These are phyloP conservation scores for Pezicula rhizophila DNA, from an alignment of 2,329 filamentous ascomycete genomes.

Conservation along the genomic window DNA sequence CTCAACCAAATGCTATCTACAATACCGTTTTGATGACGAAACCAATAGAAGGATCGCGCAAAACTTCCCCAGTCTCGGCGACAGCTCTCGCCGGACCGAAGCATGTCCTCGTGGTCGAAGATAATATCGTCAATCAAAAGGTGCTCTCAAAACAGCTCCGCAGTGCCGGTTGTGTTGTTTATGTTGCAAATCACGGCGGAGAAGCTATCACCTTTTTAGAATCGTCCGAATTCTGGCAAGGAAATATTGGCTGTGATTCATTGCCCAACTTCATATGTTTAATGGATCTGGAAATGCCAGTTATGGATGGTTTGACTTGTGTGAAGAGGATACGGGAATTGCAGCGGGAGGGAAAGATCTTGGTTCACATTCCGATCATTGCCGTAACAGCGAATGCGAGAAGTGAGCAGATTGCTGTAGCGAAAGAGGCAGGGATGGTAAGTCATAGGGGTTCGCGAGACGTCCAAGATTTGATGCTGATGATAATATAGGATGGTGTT, in stretches of 20 bases:
- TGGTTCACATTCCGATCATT: constrained; percentile 33
- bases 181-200: constrained; percentile 50
- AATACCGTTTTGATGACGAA: background rate
- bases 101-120: constrained; percentile 49
- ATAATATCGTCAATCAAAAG: constrained; percentile 56
- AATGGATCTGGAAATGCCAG: constrained; percentile 74
- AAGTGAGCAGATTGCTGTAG: constrained; percentile 19
- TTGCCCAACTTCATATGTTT: constrained; percentile 51
- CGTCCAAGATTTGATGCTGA: constrained; percentile 32
- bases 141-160: constrained; percentile 46
- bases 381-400: constrained; percentile 28
- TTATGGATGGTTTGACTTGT: constrained; percentile 65
- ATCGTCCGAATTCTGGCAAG: constrained; percentile 18
- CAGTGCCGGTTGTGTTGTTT: constrained; percentile 31
- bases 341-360: constrained; percentile 44
- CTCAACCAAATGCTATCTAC: constrained; percentile 2
- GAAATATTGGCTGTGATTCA: constrained; percentile 23
- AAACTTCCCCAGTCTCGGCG: background rate
- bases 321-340: constrained; percentile 58
- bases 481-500: constrained; percentile 51
- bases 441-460: constrained; percentile 26
- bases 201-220: constrained; percentile 42
- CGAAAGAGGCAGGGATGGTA: constrained; percentile 17
- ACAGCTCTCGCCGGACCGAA: constrained; percentile 5
- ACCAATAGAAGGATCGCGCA: no score